Evolutionary conservation across 257 asterid genomes (phyloP).

Genomic region (Solanum lignicaule): DNA sequence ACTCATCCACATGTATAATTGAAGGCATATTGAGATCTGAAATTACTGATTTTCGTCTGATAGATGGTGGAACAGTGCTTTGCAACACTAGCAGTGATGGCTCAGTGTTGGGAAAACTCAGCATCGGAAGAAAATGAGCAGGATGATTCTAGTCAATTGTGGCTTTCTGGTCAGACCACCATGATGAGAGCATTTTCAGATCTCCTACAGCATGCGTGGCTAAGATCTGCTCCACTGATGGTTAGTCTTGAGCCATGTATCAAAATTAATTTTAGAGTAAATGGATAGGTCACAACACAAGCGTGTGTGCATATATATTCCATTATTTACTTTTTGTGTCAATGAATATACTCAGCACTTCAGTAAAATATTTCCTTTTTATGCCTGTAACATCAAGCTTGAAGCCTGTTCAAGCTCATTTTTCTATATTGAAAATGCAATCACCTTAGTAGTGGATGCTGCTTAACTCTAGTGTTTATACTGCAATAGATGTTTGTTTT

Average conservation of each 20-base stretch:
- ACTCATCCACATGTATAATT: not conserved
- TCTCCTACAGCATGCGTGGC: constrained; percentile 28
- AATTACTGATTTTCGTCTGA: not conserved
- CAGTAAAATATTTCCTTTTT: not conserved
- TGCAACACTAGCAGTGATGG: constrained; percentile 32
- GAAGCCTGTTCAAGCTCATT: not conserved
- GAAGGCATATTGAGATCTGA: not conserved
- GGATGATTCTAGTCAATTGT: constrained; percentile 11
- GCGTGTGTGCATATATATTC: not conserved
- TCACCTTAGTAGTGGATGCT: not conserved
- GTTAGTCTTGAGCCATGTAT: constrained; percentile 12
- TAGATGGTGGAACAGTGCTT: constrained; percentile 32
- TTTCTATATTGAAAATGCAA: not conserved
- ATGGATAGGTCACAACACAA: not conserved
- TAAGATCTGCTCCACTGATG: constrained; percentile 16
- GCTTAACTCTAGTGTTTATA: not conserved
- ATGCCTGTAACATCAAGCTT: not conserved
- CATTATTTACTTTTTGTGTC: not conserved
- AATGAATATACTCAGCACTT: not conserved
- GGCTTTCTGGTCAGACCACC: constrained; percentile 11
- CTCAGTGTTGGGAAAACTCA: constrained; percentile 26
- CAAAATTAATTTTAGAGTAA: not conserved
- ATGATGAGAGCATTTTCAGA: constrained; percentile 25
- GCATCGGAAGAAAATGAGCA: constrained; percentile 15
- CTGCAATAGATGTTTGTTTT: not conserved